Conservation (phyloP, 306 rosid species). For the Begonia masoniana region DNA sequence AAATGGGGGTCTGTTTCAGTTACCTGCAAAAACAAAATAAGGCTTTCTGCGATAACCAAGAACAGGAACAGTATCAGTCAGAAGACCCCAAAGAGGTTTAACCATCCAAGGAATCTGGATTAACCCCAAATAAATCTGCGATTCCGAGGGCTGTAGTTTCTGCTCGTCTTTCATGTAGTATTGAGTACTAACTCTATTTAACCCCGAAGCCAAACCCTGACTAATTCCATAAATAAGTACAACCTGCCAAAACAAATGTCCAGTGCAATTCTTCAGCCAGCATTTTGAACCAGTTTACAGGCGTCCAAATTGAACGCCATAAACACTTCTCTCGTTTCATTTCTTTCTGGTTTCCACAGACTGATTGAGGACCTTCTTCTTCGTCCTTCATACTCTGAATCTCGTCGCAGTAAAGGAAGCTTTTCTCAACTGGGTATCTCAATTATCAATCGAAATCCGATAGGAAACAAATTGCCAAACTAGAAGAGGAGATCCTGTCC, state of each 20-base stretch:
- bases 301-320: conserved; percentile 6
- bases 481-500: not conserved
- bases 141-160: conserved; percentile 20
- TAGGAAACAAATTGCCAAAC: not conserved
- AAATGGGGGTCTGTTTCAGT: not conserved
- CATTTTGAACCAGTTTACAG: conserved; percentile 19
- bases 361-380: conserved; percentile 2
- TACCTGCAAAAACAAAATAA: conserved; percentile 22
- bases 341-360: not conserved
- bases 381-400: conserved; percentile 5
- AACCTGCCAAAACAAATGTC: conserved; percentile 23
- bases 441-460: too few relatives aligned
- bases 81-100: conserved; percentile 21
- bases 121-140: conserved; percentile 16
- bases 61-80: conserved; percentile 19
- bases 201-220: conserved; percentile 19
- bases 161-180: conserved; percentile 26
- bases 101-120: conserved; percentile 18
- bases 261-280: conserved; percentile 16
- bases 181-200: conserved; percentile 11
- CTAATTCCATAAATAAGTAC: conserved; percentile 18
- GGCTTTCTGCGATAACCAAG: conserved; percentile 20
- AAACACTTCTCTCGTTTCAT: not conserved
- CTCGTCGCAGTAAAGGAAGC: not conserved
- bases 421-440: not conserved